Conservation (phyloP, 2,329 filamentous ascomycete genomes). For the Sporothrix luriei region DNA sequence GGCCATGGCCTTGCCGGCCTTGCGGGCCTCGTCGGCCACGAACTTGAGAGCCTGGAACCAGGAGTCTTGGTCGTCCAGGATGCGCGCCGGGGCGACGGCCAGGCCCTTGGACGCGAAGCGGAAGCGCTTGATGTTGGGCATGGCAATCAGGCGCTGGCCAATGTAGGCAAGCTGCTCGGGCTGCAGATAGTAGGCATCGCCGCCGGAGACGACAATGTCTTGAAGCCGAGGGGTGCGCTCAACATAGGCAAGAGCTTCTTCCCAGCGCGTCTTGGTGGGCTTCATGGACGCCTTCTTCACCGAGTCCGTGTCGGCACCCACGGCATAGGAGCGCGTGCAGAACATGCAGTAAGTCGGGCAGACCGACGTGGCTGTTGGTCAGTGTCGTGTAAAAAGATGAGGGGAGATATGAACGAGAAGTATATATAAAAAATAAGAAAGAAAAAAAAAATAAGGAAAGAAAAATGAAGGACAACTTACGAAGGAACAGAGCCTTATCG, state of each 20-base stretch:
- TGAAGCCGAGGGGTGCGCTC: constrained; percentile 52
- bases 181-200: constrained; percentile 61
- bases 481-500: constrained; percentile 63
- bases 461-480: constrained; percentile 44
- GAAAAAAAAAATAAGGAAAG: background rate
- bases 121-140: constrained; percentile 61
- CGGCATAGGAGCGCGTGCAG: constrained; percentile 63
- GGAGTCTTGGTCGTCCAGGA: constrained; percentile 53
- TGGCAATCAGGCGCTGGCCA: constrained; percentile 57
- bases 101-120: constrained; percentile 65
- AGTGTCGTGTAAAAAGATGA: too few species aligned
- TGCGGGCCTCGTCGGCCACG: constrained; percentile 54
- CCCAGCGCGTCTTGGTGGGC: constrained; percentile 52
- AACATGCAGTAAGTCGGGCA: constrained; percentile 66
- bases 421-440: too few species aligned
- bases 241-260: constrained; percentile 61
- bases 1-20: constrained; percentile 61
- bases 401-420: too few species aligned
- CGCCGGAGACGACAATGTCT: constrained; percentile 65
- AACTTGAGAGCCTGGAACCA: constrained; percentile 58
- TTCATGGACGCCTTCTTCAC: constrained; percentile 52
- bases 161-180: constrained; percentile 57
- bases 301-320: constrained; percentile 58
- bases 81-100: constrained; percentile 59
- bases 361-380: constrained; percentile 55